Percentiles rank a stretch among this genome's conserved stretches.
Evolutionary conservation across 2,329 filamentous ascomycete genomes (phyloP).

Genomic region (Sclerotinia trifoliorum): DNA sequence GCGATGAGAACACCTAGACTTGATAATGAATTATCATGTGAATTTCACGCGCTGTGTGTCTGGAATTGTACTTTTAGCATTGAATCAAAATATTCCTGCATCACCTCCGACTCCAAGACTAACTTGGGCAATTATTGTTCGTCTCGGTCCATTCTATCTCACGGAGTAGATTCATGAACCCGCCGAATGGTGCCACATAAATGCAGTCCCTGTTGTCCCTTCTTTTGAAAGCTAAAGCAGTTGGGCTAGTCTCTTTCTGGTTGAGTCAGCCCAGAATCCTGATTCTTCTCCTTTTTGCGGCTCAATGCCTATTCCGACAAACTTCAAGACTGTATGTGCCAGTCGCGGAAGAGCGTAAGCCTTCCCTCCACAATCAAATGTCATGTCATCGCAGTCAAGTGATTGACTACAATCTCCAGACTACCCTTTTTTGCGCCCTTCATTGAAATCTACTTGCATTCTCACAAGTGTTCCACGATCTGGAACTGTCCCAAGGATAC

Average conservation of each 20-base stretch:
- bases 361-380: constrained; percentile 11
- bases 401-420: not conserved
- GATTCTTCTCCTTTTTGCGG: not conserved
- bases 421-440: not conserved
- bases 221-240: constrained; percentile 10
- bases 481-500: not conserved
- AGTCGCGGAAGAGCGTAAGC: not conserved
- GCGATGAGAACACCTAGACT: not conserved
- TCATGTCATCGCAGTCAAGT: constrained; percentile 7
- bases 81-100: not conserved
- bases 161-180: not conserved
- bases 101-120: constrained; percentile 11
- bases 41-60: not conserved
- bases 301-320: not conserved
- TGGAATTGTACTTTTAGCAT: not conserved
- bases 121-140: constrained; percentile 6
- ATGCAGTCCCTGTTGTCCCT: not conserved
- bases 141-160: not conserved
- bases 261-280: not conserved
- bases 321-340: constrained; percentile 2
- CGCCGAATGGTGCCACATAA: constrained; percentile 17
- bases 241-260: constrained; percentile 13
- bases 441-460: not conserved
- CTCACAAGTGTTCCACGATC: constrained; percentile 7
- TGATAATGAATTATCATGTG: not conserved